These are phyloP conservation scores for Phyllosticta capitalensis DNA, from an alignment of 2,329 filamentous ascomycete species.

Conservation along the genomic window DNA sequence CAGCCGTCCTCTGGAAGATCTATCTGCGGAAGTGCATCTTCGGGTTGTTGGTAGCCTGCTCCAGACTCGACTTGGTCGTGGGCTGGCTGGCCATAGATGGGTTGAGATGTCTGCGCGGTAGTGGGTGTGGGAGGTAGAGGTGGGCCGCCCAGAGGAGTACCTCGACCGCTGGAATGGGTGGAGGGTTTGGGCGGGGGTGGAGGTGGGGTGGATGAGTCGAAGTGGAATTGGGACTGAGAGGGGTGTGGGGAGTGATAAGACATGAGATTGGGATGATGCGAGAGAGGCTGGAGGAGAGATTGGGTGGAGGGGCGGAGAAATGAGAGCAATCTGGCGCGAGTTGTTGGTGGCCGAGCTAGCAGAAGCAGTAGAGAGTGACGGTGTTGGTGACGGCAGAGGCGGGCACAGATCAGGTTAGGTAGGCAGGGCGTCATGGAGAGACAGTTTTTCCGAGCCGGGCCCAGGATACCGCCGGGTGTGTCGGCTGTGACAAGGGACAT, in stretches of 20 bases:
- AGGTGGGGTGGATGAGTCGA: conserved; percentile 36
- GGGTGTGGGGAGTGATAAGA: conserved; percentile 28
- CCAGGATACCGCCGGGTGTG: too few relatives aligned
- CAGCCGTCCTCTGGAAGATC: conserved; percentile 51
- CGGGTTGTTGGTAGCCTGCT: neutral
- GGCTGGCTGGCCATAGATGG: neutral
- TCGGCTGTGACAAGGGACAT: neutral
- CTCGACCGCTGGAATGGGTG: conserved; percentile 32
- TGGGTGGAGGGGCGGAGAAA: neutral
- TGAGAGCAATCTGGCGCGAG: neutral
- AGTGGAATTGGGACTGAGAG: conserved; percentile 26
- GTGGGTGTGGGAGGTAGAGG: conserved; percentile 33
- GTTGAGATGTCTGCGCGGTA: neutral
- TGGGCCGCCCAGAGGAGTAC: conserved; percentile 33
- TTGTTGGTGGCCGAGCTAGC: neutral
- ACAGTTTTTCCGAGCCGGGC: neutral
- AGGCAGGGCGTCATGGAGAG: neutral
- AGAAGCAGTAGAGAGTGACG: too few relatives aligned
- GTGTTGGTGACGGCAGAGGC: too few relatives aligned
- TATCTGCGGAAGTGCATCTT: conserved; percentile 1
- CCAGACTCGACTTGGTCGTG: conserved; percentile 21
- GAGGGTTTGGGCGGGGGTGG: conserved; percentile 38
- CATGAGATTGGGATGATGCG: conserved; percentile 17
- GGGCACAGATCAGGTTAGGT: too few relatives aligned
- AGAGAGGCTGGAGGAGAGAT: neutral